Percentiles rank a stretch among this genome's conserved stretches.
These are phyloP conservation scores for Globisporangium paroecandrum DNA, from an alignment of 352 stramenopile species.

Conservation along the genomic window DNA sequence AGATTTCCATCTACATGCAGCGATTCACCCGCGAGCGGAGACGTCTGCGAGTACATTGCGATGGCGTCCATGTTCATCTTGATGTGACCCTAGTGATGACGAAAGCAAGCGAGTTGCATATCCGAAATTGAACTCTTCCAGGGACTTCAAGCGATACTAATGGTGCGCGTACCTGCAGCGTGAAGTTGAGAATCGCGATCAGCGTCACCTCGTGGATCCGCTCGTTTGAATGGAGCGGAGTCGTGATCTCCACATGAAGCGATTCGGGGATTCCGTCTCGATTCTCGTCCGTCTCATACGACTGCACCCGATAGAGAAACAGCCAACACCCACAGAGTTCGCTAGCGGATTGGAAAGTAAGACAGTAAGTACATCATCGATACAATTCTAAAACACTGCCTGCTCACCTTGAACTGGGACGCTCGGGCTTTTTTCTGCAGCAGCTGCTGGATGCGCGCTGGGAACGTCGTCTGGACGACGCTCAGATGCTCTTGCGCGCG, in stretches of 20 bases:
- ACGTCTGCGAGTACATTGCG: slow-evolving; percentile 35
- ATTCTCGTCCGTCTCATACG: slow-evolving; percentile 48
- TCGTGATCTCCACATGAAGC: slow-evolving; percentile 49
- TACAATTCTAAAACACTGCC: neutral
- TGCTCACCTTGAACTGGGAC: slow-evolving; percentile 36
- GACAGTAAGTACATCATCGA: neutral
- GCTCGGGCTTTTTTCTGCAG: slow-evolving; percentile 34
- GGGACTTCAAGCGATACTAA: neutral
- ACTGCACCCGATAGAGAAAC: slow-evolving; percentile 20
- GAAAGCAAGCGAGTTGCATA: neutral
- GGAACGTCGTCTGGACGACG: slow-evolving; percentile 47
- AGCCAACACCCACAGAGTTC: neutral
- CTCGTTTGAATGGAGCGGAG: slow-evolving; percentile 43
- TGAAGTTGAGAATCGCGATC: slow-evolving; percentile 61
- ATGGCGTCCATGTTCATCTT: slow-evolving; percentile 70
- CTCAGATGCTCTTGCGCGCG: slow-evolving; percentile 18
- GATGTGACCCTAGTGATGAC: slow-evolving; percentile 26
- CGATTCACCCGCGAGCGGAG: slow-evolving; percentile 28
- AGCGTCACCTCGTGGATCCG: slow-evolving; percentile 43
- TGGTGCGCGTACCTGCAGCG: slow-evolving; percentile 29
- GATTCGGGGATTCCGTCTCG: slow-evolving; percentile 45
- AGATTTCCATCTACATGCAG: slow-evolving; percentile 60
- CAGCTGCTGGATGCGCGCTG: slow-evolving; percentile 37
- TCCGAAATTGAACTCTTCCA: neutral
- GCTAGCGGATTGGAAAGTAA: neutral